Base-by-base conservation (phyloP, 2,329 filamentous ascomycete species). In the Pyricularia sp. region DNA sequence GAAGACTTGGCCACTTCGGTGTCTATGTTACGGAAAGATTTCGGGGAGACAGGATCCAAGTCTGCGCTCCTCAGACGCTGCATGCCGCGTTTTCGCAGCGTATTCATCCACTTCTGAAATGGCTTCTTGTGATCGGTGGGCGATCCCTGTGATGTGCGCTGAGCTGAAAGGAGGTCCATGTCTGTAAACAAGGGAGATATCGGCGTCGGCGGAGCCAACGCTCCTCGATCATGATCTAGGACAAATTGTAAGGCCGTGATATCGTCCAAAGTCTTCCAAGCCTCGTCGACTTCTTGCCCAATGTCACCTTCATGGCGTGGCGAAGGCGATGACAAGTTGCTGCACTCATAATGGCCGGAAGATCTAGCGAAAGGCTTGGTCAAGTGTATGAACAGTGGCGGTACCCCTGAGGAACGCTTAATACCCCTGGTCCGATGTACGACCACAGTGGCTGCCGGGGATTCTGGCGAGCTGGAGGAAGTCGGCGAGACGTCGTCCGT, bases 51-150 rank as follows among this genome's bases (percentile, higher is more conserved):
- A 23, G 69, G 72, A 65, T 72, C 72, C 58, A 70, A 71, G 25
- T 64, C 72, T 36, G 70, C 70, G 30, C 69, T 69, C 65, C 71
- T 79, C 70, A 76, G 79, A 59, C 79, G 81, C 68, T 81, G 81
- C 65, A 74, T 76, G 69, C 82, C 86, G 73, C 86, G 86, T 71
- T 84, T 86, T 70, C 90, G 86, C 25, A 94, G 79, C 4, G 85
- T 90, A 71, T 82, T 90, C 78, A 94, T 86, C 91, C 92, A 94
- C 76, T 86, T 89, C 64, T 86, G 84, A 73, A 94, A 93, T 2
- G 89, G 87, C 9, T 74, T 75, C 64, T 73, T 75, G n/a, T 70
- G 67, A 64, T 55, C 20, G 42, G 42, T 55, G 17, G 42, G 42
- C 20, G 42, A 55, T 55, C 12, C 20, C 42, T 55, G 42, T n/a